Base-by-base conservation (phyloP, 1,284 basidiomycete species). In the Volvariella surrecta region DNA sequence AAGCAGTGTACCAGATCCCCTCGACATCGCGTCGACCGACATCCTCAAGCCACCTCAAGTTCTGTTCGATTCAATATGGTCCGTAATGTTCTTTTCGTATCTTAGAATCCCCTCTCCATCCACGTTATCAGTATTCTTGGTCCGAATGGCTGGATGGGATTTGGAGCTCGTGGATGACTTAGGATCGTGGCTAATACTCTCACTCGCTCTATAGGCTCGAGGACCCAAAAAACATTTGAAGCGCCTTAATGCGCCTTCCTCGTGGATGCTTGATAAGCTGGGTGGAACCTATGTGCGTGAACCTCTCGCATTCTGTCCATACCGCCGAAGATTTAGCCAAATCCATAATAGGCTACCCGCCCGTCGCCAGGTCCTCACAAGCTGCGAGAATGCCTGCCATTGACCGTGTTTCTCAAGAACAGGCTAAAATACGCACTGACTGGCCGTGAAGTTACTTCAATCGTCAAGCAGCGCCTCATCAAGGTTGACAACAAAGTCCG, bases 171-270 rank as follows among this genome's bases (percentile, higher is more conserved):
- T 56, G 58, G 67, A 69, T 69, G 60, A 66, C 57, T 56, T 54
- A 58, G 32, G 49, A 50, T 50, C 52, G 24, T 45, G 45, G 32
- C 39, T n/a, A 22, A 41, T 56, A 49, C 52, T 45, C 42, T 37
- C 42, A 40, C 50, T 39, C 42, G 40, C 57, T 47, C 47, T 43
- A 40, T 50, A 92, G 90, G 90, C 80, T 63, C 85, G 94, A 70
- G 95, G 95, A 84, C 95, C 95, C 57, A 95, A 92, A 86, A 98
- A 98, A 76, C 95, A 99, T 69, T 80, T 98, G 74, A 97, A 97
- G 82, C 90, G 95, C 64, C 82, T 98, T 55, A 83, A 86, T 58
- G 96, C 96, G 57, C 96, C 96, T 54, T 95, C 91, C 48, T 89
- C 91, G 74, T 99, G 96, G 96, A 96, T 99, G 92, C 80, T 99